These are phyloP conservation scores for Hemisphaericaspora xylanilytica DNA, from an alignment of 1,139 yeast genomes.

Conservation along the genomic window DNA sequence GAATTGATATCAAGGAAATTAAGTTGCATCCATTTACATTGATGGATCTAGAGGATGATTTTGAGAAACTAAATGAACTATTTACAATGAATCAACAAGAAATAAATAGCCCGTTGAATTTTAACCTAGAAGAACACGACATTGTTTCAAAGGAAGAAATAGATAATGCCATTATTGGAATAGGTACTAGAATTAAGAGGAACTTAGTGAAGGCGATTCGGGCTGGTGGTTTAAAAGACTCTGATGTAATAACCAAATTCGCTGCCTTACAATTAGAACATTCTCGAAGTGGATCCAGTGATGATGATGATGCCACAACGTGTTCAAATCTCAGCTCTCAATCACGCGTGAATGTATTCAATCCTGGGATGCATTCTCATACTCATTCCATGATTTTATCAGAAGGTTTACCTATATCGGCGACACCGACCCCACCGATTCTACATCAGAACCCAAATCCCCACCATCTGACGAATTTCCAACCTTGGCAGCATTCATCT, in stretches of 20 bases:
- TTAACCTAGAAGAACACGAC: constrained; percentile 16
- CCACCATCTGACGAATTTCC: background rate
- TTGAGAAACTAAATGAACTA: constrained; percentile 40
- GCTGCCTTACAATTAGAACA: constrained; percentile 27
- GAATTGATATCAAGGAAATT: constrained; percentile 72
- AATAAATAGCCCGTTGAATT: constrained; percentile 7
- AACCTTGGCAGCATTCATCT: constrained; percentile 1
- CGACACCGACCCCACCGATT: constrained; percentile 4
- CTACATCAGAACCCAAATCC: constrained; percentile 1
- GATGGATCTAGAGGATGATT: constrained; percentile 52
- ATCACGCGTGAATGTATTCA: constrained; percentile 2
- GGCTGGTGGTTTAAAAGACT: constrained; percentile 28
- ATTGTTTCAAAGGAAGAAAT: constrained; percentile 66
- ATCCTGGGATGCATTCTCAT: constrained; percentile 7
- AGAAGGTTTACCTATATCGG: constrained; percentile 20
- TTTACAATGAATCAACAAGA: constrained; percentile 28
- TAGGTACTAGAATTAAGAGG: constrained; percentile 64
- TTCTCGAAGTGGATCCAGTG: constrained; percentile 33
- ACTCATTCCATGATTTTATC: constrained; percentile 38
- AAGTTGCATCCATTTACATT: constrained; percentile 78
- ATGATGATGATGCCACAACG: constrained; percentile 26
- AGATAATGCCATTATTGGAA: constrained; percentile 74
- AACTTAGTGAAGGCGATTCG: constrained; percentile 55
- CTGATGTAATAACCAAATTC: constrained; percentile 26
- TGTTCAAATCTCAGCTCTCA: constrained; percentile 18